Conservation (phyloP, 2,329 filamentous ascomycete species). For the Paracamarosporium sp. region DNA sequence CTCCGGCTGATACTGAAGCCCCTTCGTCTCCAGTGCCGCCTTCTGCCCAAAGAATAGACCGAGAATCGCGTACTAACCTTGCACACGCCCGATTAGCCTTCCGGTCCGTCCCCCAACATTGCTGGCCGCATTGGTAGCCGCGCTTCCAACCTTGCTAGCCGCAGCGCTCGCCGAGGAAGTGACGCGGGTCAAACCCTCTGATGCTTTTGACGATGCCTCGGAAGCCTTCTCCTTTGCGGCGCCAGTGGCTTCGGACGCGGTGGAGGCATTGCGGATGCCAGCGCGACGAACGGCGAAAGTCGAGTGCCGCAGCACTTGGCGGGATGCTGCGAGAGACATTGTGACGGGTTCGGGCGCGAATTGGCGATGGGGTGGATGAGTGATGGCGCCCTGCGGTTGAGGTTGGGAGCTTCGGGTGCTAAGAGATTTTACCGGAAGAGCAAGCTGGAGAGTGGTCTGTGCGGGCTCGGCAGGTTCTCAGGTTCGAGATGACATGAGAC, state of each 20-base stretch:
- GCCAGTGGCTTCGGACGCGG: conserved; percentile 54
- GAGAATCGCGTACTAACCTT: conserved; percentile 70
- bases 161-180: conserved; percentile 80
- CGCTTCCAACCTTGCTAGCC: conserved; percentile 74
- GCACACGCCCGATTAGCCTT: conserved; percentile 76
- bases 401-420: conserved; percentile 16
- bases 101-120: conserved; percentile 86
- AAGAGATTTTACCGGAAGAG: conserved; percentile 13
- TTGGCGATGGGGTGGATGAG: conserved; percentile 13
- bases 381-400: conserved; percentile 8
- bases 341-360: conserved; percentile 30
- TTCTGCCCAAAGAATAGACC: conserved; percentile 6
- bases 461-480: conserved; percentile 3
- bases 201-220: conserved; percentile 78
- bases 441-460: not conserved
- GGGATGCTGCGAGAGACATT: conserved; percentile 57
- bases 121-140: conserved; percentile 54
- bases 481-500: not conserved
- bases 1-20: not conserved
- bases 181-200: conserved; percentile 83
- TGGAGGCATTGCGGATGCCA: conserved; percentile 57
- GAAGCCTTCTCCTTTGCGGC: conserved; percentile 56
- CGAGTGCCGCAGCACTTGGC: conserved; percentile 54
- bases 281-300: conserved; percentile 50
- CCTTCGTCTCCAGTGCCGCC: conserved; percentile 12